Base-by-base conservation (phyloP, 495 filamentous ascomycete species). In the Daldinia decipiens region DNA sequence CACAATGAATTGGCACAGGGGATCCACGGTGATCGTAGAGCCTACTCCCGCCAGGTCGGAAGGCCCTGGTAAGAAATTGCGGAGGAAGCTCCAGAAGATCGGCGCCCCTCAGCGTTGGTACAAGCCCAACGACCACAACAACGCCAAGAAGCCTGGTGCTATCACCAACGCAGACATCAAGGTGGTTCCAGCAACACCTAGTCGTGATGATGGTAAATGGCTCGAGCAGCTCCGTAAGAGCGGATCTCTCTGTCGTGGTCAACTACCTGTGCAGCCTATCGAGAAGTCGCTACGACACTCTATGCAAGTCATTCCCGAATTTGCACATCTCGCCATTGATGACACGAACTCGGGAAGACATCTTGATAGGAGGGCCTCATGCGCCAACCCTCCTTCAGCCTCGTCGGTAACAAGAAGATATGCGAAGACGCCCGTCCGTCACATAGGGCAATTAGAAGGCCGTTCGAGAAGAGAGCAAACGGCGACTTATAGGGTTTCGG, bases 401-500 rank as follows among this genome's bases (percentile, higher is more conserved):
- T 63, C 59, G 5, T 65, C 66, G 19, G 75, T 74, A 39, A 73
- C 76, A 43, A 77, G 80, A 62, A 71, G 67, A 19, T 79, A 79
- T 32, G 80, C 82, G n/a, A 84, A 82, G 62, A 85, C 79, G 5
- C 79, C 82, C 32, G 79, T 82, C 13, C 77, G 76, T 31, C 76
- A 77, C 26, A 79, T 83, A 61, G 78, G 79, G 26, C 79, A 82
- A 63, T 73, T 82, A 4, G 81, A 83, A 55, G 70, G 54, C 24
- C 65, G 65, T 24, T 59, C 75, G 21, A 36, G 69, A n/a, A 64
- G 58, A 50, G 75, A 81, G 27, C 66, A 60, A 21, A n/a, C 65
- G 5, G 69, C 58, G 8, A 47, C 68, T 53, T 70, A 68, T 38
- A 76, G 74, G 51, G 73, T 74, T 4, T 76, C 78, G 1, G 81